Evolutionary conservation across 2,329 filamentous ascomycete genomes (phyloP), one percentile per base, ranked within the genome.

Genomic region (Macrophomina pseudophaseolina): DNA sequence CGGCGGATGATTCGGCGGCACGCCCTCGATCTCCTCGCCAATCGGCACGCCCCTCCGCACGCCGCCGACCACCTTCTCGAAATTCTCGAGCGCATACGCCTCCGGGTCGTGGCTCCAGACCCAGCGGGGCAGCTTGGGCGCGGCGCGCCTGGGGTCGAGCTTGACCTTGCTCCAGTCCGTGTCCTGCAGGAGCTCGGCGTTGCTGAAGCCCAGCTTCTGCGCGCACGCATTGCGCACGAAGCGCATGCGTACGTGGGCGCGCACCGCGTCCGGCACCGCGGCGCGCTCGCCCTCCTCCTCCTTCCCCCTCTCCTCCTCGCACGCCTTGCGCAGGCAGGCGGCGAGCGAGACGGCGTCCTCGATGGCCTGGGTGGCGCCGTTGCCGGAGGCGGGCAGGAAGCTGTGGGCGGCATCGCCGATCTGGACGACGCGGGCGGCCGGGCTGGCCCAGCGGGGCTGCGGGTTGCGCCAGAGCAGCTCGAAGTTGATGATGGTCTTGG

Each of bases 151-250:
- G 0, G 80, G 80, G 68, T 82, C 78, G 1, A 81, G 72, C 71
- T 81, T 80, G 66, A 83, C 80, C 68, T 82, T 82, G 66, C 79
- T 76, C 81, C 81, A 83, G 70, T 83, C 79, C 11, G 81, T 83
- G 66, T 81, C 78, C 71, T 83, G 81, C 1, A 83, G 76, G 8
- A 82, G 77, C 71, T 82, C 80, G 32, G 81, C 75, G 71, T 83
- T 82, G 68, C 78, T 78, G 74, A 82, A 82, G 49, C 80, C 79
- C 42, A 83, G 78, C 66, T 84, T 83, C 66, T 84, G 83, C 1
- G 81, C 80, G 74, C 82, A 84, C 5, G 79, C 77, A 58, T 81
- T 82, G 60, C 82, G 80, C 67, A 80, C 79, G 73, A 82, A 84
- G 35, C 79, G 78, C 72, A 81, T 78, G 46, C 79, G 74, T 48